Conservation (phyloP, 2,329 filamentous ascomycete genomes). For the Penicillium palitans region DNA sequence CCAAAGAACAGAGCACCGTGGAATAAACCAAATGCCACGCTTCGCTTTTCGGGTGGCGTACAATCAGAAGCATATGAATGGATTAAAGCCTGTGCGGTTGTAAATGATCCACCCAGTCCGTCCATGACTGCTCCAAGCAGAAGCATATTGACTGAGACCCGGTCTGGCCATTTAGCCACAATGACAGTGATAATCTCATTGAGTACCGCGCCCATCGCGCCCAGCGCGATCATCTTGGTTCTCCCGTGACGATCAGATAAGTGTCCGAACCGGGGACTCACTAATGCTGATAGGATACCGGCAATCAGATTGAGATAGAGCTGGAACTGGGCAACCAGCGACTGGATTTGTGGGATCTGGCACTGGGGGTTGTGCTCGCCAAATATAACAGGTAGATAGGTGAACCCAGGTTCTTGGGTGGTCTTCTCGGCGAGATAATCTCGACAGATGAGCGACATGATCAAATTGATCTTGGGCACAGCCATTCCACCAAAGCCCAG, state of each 20-base stretch:
- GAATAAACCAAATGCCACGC: conserved; percentile 83
- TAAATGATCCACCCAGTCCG: conserved; percentile 85
- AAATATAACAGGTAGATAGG: conserved; percentile 64
- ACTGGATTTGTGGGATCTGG: conserved; percentile 74
- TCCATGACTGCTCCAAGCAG: conserved; percentile 76
- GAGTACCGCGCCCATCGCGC: conserved; percentile 71
- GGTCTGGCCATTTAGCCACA: conserved; percentile 71
- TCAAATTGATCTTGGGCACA: conserved; percentile 84
- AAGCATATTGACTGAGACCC: conserved; percentile 74
- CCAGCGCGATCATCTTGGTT: conserved; percentile 69
- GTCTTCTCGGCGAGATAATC: conserved; percentile 74
- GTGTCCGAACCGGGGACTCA: conserved; percentile 77
- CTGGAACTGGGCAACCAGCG: conserved; percentile 73
- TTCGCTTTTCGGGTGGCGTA: conserved; percentile 74
- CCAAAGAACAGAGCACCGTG: conserved; percentile 86
- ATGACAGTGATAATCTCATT: conserved; percentile 76
- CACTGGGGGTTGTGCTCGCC: conserved; percentile 77
- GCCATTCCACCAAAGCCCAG: conserved; percentile 82
- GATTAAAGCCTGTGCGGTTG: conserved; percentile 72
- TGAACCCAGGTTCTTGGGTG: conserved; percentile 58
- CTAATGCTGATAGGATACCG: conserved; percentile 76
- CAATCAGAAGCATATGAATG: conserved; percentile 91
- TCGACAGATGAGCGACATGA: conserved; percentile 78
- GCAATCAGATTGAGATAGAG: conserved; percentile 72
- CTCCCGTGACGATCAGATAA: conserved; percentile 86